Conservation (phyloP, 495 filamentous ascomycete species). For the Hypoxylon rickii region DNA sequence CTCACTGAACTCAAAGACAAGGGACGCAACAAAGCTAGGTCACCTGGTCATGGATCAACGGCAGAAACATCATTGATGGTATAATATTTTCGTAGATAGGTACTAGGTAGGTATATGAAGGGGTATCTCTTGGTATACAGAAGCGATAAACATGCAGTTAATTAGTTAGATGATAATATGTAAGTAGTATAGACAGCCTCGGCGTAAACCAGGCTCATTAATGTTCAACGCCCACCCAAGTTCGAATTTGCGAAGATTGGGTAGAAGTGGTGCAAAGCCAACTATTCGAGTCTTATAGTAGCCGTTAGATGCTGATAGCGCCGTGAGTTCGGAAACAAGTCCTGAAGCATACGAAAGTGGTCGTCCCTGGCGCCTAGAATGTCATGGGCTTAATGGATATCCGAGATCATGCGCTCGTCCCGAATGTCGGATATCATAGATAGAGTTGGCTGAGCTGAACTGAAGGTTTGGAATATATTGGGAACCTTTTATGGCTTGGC, state of each 20-base stretch:
- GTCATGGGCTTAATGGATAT: background rate
- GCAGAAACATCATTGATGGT: no score
- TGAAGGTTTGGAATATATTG: background rate
- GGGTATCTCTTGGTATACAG: background rate
- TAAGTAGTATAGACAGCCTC: background rate
- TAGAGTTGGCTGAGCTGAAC: background rate
- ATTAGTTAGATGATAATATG: background rate
- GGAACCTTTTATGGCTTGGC: background rate
- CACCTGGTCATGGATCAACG: no score
- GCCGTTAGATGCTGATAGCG: no score
- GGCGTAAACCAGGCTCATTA: background rate
- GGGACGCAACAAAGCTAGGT: no score
- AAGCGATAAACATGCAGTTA: background rate
- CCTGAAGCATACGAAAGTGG: no score
- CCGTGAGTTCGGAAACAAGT: no score
- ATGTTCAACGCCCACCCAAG: background rate
- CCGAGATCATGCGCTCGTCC: no score
- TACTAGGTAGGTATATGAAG: background rate
- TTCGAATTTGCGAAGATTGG: no score
- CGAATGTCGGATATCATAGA: background rate
- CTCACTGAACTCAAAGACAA: constrained; percentile 7
- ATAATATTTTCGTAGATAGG: no score
- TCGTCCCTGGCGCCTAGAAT: no score
- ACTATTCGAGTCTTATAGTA: no score
- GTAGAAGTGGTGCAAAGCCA: no score